Conservation (phyloP, 352 stramenopile species). For the Phytophthora megakarya region DNA sequence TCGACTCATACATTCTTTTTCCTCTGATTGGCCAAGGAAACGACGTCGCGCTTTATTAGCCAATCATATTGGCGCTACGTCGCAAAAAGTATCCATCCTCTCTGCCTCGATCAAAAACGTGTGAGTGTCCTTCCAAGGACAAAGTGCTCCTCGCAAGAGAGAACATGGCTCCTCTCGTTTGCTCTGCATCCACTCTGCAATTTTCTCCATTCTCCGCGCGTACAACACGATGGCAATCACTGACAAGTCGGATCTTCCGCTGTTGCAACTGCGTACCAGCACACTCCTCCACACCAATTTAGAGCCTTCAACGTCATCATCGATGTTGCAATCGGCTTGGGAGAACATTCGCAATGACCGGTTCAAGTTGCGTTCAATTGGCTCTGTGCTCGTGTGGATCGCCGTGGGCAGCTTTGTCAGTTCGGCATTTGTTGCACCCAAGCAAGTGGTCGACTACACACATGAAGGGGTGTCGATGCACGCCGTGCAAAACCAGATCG, state of each 20-base stretch:
- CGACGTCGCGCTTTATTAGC: not conserved
- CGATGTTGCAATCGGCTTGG: constrained; percentile 14
- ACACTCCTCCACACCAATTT: constrained; percentile 3
- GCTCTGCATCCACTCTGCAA: constrained; percentile 17
- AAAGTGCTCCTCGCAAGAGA: constrained; percentile 18
- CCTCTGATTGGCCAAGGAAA: constrained; percentile 18
- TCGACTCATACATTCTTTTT: constrained; percentile 21
- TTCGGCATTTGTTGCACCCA: constrained; percentile 30
- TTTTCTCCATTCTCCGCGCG: constrained; percentile 16
- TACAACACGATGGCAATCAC: constrained; percentile 25
- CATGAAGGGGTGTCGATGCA: constrained; percentile 48
- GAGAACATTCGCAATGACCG: constrained; percentile 40
- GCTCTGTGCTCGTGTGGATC: constrained; percentile 56
- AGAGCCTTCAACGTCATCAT: constrained; percentile 21
- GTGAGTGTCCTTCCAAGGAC: constrained; percentile 23
- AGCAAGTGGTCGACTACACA: constrained; percentile 44
- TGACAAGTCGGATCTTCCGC: constrained; percentile 42
- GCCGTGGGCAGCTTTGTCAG: constrained; percentile 55
- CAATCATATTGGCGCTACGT: constrained; percentile 16
- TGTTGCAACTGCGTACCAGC: constrained; percentile 38
- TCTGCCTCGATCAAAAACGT: constrained; percentile 9
- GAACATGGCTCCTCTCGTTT: constrained; percentile 15
- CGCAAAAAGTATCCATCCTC: constrained; percentile 22
- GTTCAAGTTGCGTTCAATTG: constrained; percentile 43
- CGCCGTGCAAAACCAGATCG: constrained; percentile 54